Conservation (phyloP, 2,329 filamentous ascomycete species). For the Neofusicoccum ribis region DNA sequence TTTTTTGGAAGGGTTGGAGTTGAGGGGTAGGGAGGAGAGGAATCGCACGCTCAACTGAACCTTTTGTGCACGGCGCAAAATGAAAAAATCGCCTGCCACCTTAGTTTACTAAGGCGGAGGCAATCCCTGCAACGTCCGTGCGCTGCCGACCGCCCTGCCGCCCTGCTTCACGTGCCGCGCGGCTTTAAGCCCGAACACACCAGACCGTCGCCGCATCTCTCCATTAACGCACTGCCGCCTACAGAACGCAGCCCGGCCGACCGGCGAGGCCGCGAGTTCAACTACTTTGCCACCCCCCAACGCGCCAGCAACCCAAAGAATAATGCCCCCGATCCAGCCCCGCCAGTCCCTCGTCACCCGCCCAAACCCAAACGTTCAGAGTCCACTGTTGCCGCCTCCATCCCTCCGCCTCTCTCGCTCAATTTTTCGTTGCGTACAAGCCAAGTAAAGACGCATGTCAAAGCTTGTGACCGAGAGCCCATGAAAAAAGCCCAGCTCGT, state of each 20-base stretch:
- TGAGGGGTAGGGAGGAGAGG: conserved; percentile 30
- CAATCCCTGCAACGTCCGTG: conserved; percentile 13
- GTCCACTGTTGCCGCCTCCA: not conserved
- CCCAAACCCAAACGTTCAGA: too few relatives aligned
- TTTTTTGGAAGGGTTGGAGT: conserved; percentile 27
- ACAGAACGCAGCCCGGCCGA: not conserved
- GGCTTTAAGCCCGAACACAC: not conserved
- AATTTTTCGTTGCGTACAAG: not conserved
- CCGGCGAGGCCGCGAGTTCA: not conserved
- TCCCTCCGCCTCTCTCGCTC: not conserved
- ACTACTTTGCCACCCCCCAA: not conserved
- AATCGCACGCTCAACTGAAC: conserved; percentile 12
- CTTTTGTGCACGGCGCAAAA: conserved; percentile 19
- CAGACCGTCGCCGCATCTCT: not conserved
- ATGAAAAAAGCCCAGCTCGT: not conserved
- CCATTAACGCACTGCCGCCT: conserved; percentile 1
- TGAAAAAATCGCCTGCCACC: conserved; percentile 15
- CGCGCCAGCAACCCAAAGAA: not conserved
- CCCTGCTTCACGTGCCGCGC: conserved; percentile 1
- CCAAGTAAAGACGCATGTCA: not conserved
- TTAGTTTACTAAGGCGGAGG: conserved; percentile 17
- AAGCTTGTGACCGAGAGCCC: not conserved
- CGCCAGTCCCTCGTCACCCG: not conserved
- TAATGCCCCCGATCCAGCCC: not conserved
- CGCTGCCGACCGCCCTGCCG: conserved; percentile 8